Evolutionary conservation across 2,329 filamentous ascomycete genomes (phyloP), one percentile per base, ranked within the genome.

Genomic region (Ophiostoma angusticollis): DNA sequence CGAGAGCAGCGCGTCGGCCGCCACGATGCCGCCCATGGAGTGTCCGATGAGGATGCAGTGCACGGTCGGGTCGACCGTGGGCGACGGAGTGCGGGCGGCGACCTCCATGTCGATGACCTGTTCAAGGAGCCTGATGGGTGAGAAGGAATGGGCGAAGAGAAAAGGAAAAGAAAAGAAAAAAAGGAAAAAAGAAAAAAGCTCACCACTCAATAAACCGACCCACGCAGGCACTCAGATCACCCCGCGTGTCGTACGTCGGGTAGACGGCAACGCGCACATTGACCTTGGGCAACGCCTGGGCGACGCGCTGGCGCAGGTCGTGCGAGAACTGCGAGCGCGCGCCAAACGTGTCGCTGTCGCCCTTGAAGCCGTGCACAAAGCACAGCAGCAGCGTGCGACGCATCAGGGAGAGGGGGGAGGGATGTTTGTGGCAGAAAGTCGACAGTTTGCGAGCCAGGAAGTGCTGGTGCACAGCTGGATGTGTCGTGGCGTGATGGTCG

Each of bases 71-170:
- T 93, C 84, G 46, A 93, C 71, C 1, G 84, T 93, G 1, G 87
- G 87, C 5, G 81, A 87, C 1, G 83, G 74, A 0, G 85, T 89
- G 32, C 70, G 69, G 49, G 83, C 81, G 21, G 72, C 77, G 41
- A 95, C 87, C 61, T 98, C 89, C 52, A 95, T 67, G 58, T 96
- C 91, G 51, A 96, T 95, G 50, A 96, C 84, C 51, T 84, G 84
- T 55, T 95, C 80, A 48, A 87, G 77, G 13, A 96, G 74, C 84
- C 80, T 85, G 41, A 21, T 11, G 18, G 6, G 11, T 11, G 27
- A 14, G 14, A 2, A 17, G 30, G 17, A 6, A n/a, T n/a, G n/a
- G n/a, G n/a, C n/a, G n/a, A n/a, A n/a, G n/a, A n/a, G n/a, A n/a
- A n/a, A n/a, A n/a, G n/a, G n/a, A n/a, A n/a, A n/a, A n/a, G n/a